Base-by-base conservation (phyloP, 2,329 filamentous ascomycete genomes). In the Cladobotryum protrusum region DNA sequence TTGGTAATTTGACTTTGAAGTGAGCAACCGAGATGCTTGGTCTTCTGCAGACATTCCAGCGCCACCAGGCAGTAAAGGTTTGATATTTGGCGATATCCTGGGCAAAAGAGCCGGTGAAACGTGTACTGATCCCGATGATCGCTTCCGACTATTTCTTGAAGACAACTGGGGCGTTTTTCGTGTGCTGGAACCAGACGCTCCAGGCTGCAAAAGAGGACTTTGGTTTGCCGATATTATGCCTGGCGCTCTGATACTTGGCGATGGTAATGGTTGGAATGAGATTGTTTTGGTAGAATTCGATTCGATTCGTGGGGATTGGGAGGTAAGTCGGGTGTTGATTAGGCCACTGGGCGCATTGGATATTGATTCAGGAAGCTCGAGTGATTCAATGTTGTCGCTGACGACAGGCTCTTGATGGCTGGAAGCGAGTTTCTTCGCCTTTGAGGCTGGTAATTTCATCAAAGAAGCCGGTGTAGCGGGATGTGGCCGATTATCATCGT, bases 1-100 rank as follows among this genome's bases (percentile, higher is more conserved):
- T 62, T 97, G 92, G 62, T 99, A 99, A 63, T 99, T 99, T 2
- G 92, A 97, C 66, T 97, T 97, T 14, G 88, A 89, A 34, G 91
- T 88, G 24, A 99, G 77, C 41, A 97, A 78, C 24, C 89, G 78
- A n/a, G 81, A 84, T 0, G 81, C 77, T 2, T 79, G 76, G 57
- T 82, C 79, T 56, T 83, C 81, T 4, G 73, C 74, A 1, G 78
- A 73, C 50, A 76, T 69, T 3, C 76, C 76, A 4, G 72, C 62
- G 0, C 67, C 67, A 20, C 71, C 85, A 17, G 90, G 89, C 43
- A 96, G 77, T 18, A 96, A 69, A 9, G 93, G 92, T 65, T 96
- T 95, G 66, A 99, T 96, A 65, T 83, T 95, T 3, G 92, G 93
- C 20, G 91, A 96, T 54, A 97, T 96, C 65, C 82, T 87, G 2